Evolutionary conservation across 1,284 basidiomycete genomes (phyloP), one percentile per base, ranked within the genome.

Genomic region (Jaminaea rosea): DNA sequence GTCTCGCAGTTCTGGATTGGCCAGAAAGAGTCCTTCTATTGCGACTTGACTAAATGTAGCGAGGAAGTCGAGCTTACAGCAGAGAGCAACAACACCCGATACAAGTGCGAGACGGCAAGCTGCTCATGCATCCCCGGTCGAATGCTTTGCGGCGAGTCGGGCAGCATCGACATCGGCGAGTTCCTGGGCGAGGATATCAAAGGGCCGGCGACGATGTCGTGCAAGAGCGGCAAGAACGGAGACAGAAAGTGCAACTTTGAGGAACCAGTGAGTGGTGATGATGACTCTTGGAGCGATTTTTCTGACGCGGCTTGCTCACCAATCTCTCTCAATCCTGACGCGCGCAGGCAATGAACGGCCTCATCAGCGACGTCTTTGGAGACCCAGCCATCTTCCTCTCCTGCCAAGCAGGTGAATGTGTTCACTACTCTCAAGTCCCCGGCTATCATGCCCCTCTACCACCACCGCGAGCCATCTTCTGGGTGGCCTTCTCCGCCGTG

Each of bases 1-100:
- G 82, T 83, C 36, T 96, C 96, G 79, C 90, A 97, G 75, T 98
- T 98, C 78, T 98, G 92, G 92, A 89, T 91, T 6, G 89, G 87
- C 7, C 80, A 85, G 61, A 81, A 88, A 51, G 92, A 98, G 73
- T 92, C 88, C 0, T 97, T 98, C 76, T 97, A 96, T 76, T 98
- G 93, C 76, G 82, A 83, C 11, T 79, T 98, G 37, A 80, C 85
- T 36, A 69, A 76, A 4, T 92, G 88, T 71, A 69, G 67, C 4
- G 83, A 83, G 2, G 59, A 58, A 2, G 58, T 75, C 28, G 60
- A 63, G 15, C 23, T 56, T 3, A 53, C 52, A 7, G 32, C 29
- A 26, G 41, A 27, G 0, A 46, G 44, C 19, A 63, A 62, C 42
- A 47, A 37, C 17, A 65, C 63, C 1, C 50, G 51, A 26, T 84